Conservation (phyloP, 176 grass and related monocot genomes). For the maize (Zea mays) region Zm-B73-REFERENCE-NAM-5.0 NC_050101.1:119682501-119683000, state of each 20-base stretch:
- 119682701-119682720: conserved; percentile 15
- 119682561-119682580: conserved; percentile 24
- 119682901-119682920: too few species aligned
- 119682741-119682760: conserved; percentile 3
- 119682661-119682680: conserved; percentile 8
- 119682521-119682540: background rate
- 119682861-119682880: too few species aligned
- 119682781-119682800: too few species aligned
- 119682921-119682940: too few species aligned
- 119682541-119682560: conserved; percentile 12
- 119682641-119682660: conserved; percentile 5
- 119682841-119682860: too few species aligned
- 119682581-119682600: conserved; percentile 22
- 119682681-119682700: background rate
- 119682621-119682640: conserved; percentile 10
- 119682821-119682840: too few species aligned
- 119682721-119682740: conserved; percentile 14
- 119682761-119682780: background rate
- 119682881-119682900: too few species aligned
- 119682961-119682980: too few species aligned
- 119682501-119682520: background rate
- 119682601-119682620: conserved; percentile 27
- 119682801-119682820: too few species aligned
- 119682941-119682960: too few species aligned
- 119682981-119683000: too few species aligned